Percentiles rank a stretch among this genome's conserved stretches.
Conservation (phyloP, 208 protist species). For the Phytomonas francai region DNA sequence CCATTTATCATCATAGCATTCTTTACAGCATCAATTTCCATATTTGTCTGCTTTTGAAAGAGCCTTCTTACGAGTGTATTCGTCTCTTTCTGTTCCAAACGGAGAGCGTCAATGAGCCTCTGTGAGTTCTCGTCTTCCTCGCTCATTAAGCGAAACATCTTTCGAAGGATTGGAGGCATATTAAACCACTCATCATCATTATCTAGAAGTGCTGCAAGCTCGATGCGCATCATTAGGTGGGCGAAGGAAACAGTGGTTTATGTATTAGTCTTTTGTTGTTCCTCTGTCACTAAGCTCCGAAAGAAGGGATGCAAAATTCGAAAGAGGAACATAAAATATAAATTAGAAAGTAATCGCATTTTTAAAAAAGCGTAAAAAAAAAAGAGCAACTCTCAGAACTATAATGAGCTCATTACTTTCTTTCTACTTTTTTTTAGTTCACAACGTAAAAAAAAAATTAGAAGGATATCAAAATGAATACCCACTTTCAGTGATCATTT, state of each 20-base stretch:
- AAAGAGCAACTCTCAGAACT: neutral
- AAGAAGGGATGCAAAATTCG: neutral
- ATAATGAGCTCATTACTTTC: neutral
- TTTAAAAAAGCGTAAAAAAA: neutral
- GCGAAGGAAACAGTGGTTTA: conserved; percentile 1
- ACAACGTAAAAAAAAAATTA: conserved; percentile 11
- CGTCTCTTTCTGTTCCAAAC: conserved; percentile 36
- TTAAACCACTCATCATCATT: conserved; percentile 75
- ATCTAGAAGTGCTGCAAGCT: conserved; percentile 22
- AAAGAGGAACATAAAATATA: conserved; percentile 2
- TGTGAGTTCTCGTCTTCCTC: conserved; percentile 32
- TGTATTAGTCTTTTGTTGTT: conserved; percentile 5
- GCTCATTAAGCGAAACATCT: conserved; percentile 39
- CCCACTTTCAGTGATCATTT: conserved; percentile 57
- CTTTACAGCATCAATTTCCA: conserved; percentile 28
- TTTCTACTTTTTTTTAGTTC: neutral
- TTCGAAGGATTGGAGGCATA: conserved; percentile 56
- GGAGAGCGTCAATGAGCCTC: conserved; percentile 22
- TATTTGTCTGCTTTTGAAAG: conserved; percentile 46
- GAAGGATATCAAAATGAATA: conserved; percentile 19
- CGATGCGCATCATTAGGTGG: conserved; percentile 20
- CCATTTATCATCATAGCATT: conserved; percentile 4
- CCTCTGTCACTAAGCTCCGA: neutral
- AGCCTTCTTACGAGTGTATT: conserved; percentile 30
- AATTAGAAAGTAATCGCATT: neutral